These are phyloP conservation scores for Aspergillus thermomutatus DNA, from an alignment of 2,329 filamentous ascomycete species.

Conservation along the genomic window DNA sequence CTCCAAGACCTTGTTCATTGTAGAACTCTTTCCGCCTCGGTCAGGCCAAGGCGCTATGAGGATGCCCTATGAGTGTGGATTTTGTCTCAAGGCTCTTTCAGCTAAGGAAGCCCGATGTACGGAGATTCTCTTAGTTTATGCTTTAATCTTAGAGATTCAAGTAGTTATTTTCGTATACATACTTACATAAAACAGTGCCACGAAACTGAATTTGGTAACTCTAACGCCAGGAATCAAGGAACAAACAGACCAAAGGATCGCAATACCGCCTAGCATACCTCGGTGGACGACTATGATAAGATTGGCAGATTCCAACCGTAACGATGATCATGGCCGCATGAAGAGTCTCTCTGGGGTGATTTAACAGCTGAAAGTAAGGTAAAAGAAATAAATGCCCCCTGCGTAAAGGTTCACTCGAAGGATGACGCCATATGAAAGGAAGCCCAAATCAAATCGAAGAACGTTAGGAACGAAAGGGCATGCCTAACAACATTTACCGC, in stretches of 20 bases:
- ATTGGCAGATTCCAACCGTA: background rate
- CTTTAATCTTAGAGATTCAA: background rate
- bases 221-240: background rate
- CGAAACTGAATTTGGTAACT: background rate
- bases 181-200: background rate
- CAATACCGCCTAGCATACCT: slow-evolving; percentile 17
- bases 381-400: background rate
- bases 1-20: too few relatives aligned
- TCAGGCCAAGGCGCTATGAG: too few relatives aligned
- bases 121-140: background rate
- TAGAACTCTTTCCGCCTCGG: background rate
- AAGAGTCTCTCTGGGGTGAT: background rate
- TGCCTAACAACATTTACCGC: slow-evolving; percentile 72
- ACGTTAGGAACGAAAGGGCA: slow-evolving; percentile 6
- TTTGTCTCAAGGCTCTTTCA: background rate
- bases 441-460: background rate
- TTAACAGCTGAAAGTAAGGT: background rate
- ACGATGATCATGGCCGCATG: background rate
- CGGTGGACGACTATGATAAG: background rate
- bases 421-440: slow-evolving; percentile 6
- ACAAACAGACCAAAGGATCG: slow-evolving; percentile 8
- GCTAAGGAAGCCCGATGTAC: background rate
- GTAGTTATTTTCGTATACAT: background rate
- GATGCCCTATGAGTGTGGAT: background rate
- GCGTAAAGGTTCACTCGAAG: slow-evolving; percentile 2